Conservation (phyloP, 805 yeast genomes). For the Candida adriatica region DNA sequence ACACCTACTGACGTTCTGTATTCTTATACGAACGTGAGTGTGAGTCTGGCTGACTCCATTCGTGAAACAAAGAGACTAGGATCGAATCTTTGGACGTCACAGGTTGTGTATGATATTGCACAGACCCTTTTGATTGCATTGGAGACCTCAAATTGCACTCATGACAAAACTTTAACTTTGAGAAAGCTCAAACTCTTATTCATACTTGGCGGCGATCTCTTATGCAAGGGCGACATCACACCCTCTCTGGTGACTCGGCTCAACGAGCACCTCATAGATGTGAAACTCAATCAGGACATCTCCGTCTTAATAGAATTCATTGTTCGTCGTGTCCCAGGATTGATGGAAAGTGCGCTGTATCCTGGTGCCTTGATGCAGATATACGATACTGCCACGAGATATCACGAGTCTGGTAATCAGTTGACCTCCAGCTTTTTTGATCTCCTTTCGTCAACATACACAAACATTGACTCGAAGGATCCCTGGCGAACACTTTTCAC, state of each 20-base stretch:
- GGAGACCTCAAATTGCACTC: background rate
- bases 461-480: conserved; percentile 1
- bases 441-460: conserved; percentile 1
- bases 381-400: conserved; percentile 10
- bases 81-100: conserved; percentile 29
- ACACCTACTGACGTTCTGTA: conserved; percentile 6
- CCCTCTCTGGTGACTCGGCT: conserved; percentile 16
- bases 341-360: conserved; percentile 2
- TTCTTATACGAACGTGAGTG: conserved; percentile 1
- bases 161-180: conserved; percentile 14
- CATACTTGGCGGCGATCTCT: conserved; percentile 19
- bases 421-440: conserved; percentile 1
- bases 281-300: conserved; percentile 22
- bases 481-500: conserved; percentile 14
- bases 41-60: conserved; percentile 13
- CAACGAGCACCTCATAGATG: conserved; percentile 14
- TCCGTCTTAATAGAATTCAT: conserved; percentile 20
- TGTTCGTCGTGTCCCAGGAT: conserved; percentile 4
- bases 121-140: conserved; percentile 10
- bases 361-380: conserved; percentile 19
- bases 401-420: background rate
- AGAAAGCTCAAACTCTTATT: conserved; percentile 34
- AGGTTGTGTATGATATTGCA: conserved; percentile 30
- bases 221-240: conserved; percentile 16
- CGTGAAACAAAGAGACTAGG: conserved; percentile 9